Base-by-base conservation (phyloP, 257 asterid species). In the Solanum paucissectum region DNA sequence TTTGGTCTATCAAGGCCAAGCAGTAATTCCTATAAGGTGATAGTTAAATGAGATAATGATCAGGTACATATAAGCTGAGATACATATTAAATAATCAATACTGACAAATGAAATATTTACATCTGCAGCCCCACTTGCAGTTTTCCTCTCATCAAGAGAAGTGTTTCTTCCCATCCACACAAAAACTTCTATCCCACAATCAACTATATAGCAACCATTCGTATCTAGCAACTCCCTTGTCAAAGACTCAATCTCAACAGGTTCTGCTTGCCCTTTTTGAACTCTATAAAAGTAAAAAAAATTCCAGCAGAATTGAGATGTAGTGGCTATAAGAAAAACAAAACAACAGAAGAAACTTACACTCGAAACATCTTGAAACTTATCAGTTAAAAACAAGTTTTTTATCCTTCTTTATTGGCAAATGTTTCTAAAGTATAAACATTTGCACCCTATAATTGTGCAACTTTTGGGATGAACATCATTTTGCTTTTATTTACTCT, bases 81-180 rank as follows among this genome's bases (percentile, higher is more conserved):
- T 62, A 62, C 83, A 76, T 55, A 86, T 64, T 84, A 86, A 73
- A 87, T 58, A 77, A 87, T 42, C 83, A 37, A 86, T 84, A 88
- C 87, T 66, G 81, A 86, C 88, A 92, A 81, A 90, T 89, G 82
- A 72, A 91, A 42, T 60, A 93, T 92, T 92, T 93, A 98, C 99
- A 92, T 98, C 98, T 87, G 93, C 94, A 83, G 95, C 92, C 86
- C 91, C 93, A 85, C 94, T 92, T 87, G 99, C 98, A 95, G 93
- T 93, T 95, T 98, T 98, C 86, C 99, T 93, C 91, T 91, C 93
- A 89, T 94, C 94, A 84, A 98, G 98, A 89, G 99, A 91, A 89
- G 98, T 95, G 90, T 77, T 94, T 93, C 99, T 94, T 76, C 99
- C 99, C 95, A 92, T 94, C 99, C 99, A 98, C 89, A 95, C 93